These are phyloP conservation scores for Starmerella potacharoeniae DNA, from an alignment of 805 yeast species.

Conservation along the genomic window DNA sequence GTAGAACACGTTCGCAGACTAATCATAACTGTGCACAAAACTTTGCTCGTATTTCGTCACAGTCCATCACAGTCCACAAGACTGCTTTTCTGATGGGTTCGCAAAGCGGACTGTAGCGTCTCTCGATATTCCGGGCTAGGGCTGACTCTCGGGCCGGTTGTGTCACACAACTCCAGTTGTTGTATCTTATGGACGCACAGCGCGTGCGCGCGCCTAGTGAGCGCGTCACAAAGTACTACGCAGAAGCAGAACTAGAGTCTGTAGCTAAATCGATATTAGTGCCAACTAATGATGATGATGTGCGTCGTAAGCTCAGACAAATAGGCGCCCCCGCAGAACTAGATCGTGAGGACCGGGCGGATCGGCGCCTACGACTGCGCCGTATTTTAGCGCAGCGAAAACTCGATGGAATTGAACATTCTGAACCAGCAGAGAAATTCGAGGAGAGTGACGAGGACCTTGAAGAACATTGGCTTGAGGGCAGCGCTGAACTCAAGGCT, in stretches of 20 bases:
- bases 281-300: conserved; percentile 61
- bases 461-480: background rate
- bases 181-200: conserved; percentile 2
- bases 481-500: background rate
- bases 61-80: too few relatives aligned
- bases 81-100: too few relatives aligned
- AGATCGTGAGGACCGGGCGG: conserved; percentile 50
- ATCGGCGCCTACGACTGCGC: conserved; percentile 49
- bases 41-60: too few relatives aligned
- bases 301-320: conserved; percentile 37
- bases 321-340: conserved; percentile 47
- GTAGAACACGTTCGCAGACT: too few relatives aligned
- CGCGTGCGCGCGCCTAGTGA: conserved; percentile 6
- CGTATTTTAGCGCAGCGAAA: conserved; percentile 29
- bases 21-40: too few relatives aligned
- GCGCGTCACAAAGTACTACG: background rate
- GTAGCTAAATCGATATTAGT: conserved; percentile 28
- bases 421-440: background rate
- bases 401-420: conserved; percentile 17
- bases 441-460: background rate
- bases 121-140: background rate
- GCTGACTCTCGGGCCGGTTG: background rate
- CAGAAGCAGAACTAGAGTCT: conserved; percentile 1
- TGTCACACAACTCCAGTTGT: background rate
- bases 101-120: too few relatives aligned